A percentile compares a stretch with the other conserved stretches of the same genome.
These are phyloP conservation scores for Huntiella decipiens DNA, from an alignment of 2,329 filamentous ascomycete genomes.

Conservation along the genomic window DNA sequence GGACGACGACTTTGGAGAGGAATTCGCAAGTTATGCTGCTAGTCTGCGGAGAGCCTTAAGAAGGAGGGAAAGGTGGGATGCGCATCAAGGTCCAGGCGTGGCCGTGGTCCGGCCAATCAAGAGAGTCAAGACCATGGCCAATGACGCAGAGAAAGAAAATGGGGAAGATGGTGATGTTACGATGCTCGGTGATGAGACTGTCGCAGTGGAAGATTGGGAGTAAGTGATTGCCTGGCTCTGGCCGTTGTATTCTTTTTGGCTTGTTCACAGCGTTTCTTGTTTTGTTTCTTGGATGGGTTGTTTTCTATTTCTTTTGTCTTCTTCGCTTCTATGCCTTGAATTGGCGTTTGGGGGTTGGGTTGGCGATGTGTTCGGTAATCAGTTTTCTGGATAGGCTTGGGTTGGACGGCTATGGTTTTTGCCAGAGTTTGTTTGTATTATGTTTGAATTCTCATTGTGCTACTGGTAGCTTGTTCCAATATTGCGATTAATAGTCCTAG, in stretches of 20 bases:
- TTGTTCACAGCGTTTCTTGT: neutral
- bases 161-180: slow-evolving; percentile 20
- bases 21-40: slow-evolving; percentile 45
- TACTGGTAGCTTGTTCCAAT: no score
- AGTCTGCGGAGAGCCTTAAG: slow-evolving; percentile 44
- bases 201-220: slow-evolving; percentile 26
- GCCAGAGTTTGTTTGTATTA: no score
- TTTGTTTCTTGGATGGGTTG: neutral
- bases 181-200: slow-evolving; percentile 26
- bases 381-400: neutral
- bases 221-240: neutral
- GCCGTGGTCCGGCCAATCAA: slow-evolving; percentile 31
- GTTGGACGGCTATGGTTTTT: neutral
- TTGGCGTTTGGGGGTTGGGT: neutral
- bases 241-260: neutral
- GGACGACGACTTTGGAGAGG: slow-evolving; percentile 58
- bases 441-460: no score
- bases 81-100: slow-evolving; percentile 24
- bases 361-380: neutral
- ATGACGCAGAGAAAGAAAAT: slow-evolving; percentile 17
- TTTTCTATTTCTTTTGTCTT: slow-evolving; percentile 4
- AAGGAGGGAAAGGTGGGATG: slow-evolving; percentile 52
- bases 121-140: slow-evolving; percentile 16
- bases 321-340: neutral
- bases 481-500: no score